Evolutionary conservation across 1,284 basidiomycete genomes (phyloP), one percentile per base, ranked within the genome.

Genomic region (Leucocoprinus gongylophorus): DNA sequence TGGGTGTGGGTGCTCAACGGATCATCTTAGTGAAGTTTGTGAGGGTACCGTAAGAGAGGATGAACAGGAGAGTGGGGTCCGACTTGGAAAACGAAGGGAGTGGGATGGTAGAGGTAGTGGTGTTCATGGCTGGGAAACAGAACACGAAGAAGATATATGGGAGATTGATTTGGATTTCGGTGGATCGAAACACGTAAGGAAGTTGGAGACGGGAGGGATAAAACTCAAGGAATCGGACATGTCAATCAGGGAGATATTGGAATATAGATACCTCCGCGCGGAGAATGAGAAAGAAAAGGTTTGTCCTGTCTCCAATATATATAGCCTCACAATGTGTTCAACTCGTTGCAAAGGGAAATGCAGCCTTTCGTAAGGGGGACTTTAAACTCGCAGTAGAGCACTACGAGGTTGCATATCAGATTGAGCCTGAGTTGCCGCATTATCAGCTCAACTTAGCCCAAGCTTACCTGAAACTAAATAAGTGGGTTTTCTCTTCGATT

Each of bases 381-480:
- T 85, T 72, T 54, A 64, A 70, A 21, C 58, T 59, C 8, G 83
- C 84, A 0, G 75, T 83, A 50, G 63, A 70, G 52, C 72, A 75
- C 47, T 86, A 86, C 61, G 71, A 78, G 57, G 62, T 67, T 4
- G 83, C 83, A 1, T 71, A 80, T 57, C 61, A 71, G 8, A 80
- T 83, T 44, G 84, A 86, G 60, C 76, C 82, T 8, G 83, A 85
- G 62, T 66, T 86, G 55, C 81, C 83, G 2, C 78, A 83, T 61
- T 86, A 86, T 58, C 79, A 85, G 59, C 73, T 86, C 35, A 86
- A 86, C 58, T 70, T 85, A 17, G 83, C 84, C 2, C 83, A 83
- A 4, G 83, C 83, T 1, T 74, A 84, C 63, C 62, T 86, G 35
- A 86, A 85, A 60, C 65, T 84, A 44, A 67, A 70, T 62, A 78